Evolutionary conservation across 305 asterid species (phyloP), one percentile per base, ranked within the genome.

Genomic region (Plantago rigida): DNA sequence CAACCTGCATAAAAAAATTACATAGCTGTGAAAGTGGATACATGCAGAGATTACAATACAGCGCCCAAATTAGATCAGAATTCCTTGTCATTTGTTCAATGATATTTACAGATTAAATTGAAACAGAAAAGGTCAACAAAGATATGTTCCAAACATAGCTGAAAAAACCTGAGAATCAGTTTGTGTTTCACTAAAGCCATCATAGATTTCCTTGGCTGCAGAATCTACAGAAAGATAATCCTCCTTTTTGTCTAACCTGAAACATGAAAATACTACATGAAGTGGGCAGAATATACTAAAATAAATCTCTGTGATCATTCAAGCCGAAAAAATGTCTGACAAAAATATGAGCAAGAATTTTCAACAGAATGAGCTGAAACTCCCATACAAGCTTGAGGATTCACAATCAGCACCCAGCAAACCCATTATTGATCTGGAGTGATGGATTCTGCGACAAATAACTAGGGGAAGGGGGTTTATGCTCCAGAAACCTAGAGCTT

Each of bases 111-210:
- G 50, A 41, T 13, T 72, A 54, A 60, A 63, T 24, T 53, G 53
- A 56, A 51, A 76, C 55, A 57, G 56, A 39, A 47, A 39, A 48
- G 28, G 49, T 46, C 15, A 65, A 47, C 62, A 34, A 65, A 6
- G 47, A 56, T 9, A 28, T 13, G 51, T 28, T 26, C 55, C 14
- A 54, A 49, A 59, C 9, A 49, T 9, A 68, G 66, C 69, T 71
- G 26, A 54, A 59, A 13, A 51, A 74, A 87, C 96, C 98, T 92
- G 98, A 73, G 96, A 86, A 70, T 86, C 96, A 9, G 95, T 86
- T 67, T 84, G 98, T 3, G 98, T 84, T 69, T 92, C 98, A 68
- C 91, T 92, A 71, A 92, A 88, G 56, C 84, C 79, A 59, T 88
- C 94, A 31, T 81, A 80, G 47, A 69, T 55, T 31, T 71, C 78